Evolutionary conservation across 768 basidiomycete species (phyloP).

Genomic region (Mycena pura): DNA sequence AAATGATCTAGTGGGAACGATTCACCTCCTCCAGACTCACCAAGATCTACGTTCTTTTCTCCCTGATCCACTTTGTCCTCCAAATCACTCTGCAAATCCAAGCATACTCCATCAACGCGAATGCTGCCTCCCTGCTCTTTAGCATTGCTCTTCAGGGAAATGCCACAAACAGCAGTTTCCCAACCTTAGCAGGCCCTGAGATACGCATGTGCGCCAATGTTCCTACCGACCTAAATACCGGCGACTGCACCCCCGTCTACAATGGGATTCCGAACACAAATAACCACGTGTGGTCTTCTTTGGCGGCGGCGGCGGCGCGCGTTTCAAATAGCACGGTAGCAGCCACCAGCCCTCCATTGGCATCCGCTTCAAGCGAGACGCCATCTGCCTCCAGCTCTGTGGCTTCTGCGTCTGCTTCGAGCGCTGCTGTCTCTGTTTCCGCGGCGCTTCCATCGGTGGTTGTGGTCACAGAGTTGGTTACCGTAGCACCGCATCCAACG

Average conservation of each 20-base stretch:
- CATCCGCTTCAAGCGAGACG: slow-evolving; percentile 8
- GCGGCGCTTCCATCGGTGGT: not conserved
- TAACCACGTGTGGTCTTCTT: slow-evolving; percentile 23
- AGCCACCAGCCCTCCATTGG: not conserved
- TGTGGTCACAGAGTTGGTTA: slow-evolving; percentile 2
- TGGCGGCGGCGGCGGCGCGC: too few relatives aligned
- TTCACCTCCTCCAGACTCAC: slow-evolving; percentile 74
- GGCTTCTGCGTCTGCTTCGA: not conserved
- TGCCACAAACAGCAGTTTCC: slow-evolving; percentile 55
- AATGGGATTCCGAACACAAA: slow-evolving; percentile 42
- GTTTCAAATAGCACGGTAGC: too few relatives aligned
- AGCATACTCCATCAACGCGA: slow-evolving; percentile 68
- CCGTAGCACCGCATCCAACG: not conserved
- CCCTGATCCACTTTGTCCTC: slow-evolving; percentile 66
- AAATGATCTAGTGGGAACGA: slow-evolving; percentile 62
- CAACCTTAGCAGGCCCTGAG: slow-evolving; percentile 52
- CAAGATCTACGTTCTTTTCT: slow-evolving; percentile 69
- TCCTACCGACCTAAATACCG: slow-evolving; percentile 47
- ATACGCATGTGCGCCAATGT: slow-evolving; percentile 66
- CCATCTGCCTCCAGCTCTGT: slow-evolving; percentile 13
- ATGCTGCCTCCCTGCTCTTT: slow-evolving; percentile 60
- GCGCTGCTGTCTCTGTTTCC: slow-evolving; percentile 5
- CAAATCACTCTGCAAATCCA: slow-evolving; percentile 74
- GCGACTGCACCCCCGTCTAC: slow-evolving; percentile 64
- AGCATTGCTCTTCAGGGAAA: slow-evolving; percentile 58